Conservation (phyloP, 179 eudicot species). For the Sideroxylon spinosum region DNA sequence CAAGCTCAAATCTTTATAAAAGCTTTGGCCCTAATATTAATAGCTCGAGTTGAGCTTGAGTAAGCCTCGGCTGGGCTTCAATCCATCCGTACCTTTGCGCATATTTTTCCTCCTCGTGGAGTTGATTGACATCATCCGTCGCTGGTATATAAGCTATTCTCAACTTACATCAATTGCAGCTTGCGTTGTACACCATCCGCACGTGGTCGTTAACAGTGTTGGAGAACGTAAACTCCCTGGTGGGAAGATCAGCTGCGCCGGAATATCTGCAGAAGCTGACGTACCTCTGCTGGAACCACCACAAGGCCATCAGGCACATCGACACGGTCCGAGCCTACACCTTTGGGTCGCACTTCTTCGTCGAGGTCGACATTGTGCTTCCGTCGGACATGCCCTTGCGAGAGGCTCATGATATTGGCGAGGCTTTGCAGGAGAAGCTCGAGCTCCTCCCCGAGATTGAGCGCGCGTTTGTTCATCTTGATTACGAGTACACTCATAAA, state of each 20-base stretch:
- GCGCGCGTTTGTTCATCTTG: conserved; percentile 81
- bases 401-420: conserved; percentile 79
- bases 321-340: conserved; percentile 86
- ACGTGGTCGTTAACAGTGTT: conserved; percentile 81
- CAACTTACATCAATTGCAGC: conserved; percentile 36
- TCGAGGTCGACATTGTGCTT: conserved; percentile 75
- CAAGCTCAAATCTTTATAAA: too few relatives aligned
- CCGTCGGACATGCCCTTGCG: conserved; percentile 71
- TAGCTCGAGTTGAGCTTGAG: too few relatives aligned
- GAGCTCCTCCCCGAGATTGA: conserved; percentile 74
- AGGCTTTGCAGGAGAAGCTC: conserved; percentile 69
- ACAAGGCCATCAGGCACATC: conserved; percentile 67
- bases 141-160: background rate
- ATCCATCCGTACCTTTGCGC: too few relatives aligned
- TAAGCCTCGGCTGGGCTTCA: background rate
- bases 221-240: conserved; percentile 75
- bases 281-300: conserved; percentile 84
- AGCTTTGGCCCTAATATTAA: conserved; percentile 25
- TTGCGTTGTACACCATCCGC: conserved; percentile 76
- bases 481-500: conserved; percentile 62
- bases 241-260: conserved; percentile 71
- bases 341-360: conserved; percentile 79
- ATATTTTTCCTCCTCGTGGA: too few relatives aligned
- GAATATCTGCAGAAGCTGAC: conserved; percentile 70
- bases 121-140: conserved; percentile 9